Conservation (phyloP, 768 basidiomycete species). For the Fomitopsis pulvina region DNA sequence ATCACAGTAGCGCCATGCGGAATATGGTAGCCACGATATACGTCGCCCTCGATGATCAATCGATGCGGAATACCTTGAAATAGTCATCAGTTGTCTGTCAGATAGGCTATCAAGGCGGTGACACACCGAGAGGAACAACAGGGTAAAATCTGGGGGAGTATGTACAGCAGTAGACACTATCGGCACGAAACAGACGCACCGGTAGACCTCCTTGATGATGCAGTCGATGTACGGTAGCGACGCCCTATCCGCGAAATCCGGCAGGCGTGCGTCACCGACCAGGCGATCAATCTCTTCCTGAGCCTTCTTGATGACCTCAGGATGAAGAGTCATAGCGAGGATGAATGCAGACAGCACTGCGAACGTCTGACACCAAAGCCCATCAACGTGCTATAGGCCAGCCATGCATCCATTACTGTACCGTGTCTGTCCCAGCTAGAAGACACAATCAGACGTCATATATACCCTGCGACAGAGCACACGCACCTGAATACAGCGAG, state of each 20-base stretch:
- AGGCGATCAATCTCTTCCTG: conserved; percentile 39
- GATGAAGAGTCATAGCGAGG: conserved; percentile 33
- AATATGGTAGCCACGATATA: conserved; percentile 22
- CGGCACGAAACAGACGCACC: no score
- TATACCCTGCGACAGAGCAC: no score
- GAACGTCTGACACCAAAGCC: conserved; percentile 25
- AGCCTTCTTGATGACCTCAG: conserved; percentile 31
- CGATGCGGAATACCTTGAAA: conserved; percentile 18
- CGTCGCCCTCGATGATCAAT: conserved; percentile 16
- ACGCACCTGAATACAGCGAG: conserved; percentile 6
- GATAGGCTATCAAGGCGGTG: not conserved
- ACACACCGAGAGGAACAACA: not conserved
- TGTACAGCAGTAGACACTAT: not conserved
- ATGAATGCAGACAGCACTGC: conserved; percentile 33
- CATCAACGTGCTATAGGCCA: not conserved
- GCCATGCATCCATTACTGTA: not conserved
- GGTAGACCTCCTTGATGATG: conserved; percentile 29
- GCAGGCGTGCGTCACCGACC: conserved; percentile 34
- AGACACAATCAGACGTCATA: not conserved
- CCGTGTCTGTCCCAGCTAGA: conserved; percentile 17
- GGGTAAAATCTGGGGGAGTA: conserved; percentile 11
- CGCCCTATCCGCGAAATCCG: conserved; percentile 31
- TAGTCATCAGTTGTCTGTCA: no score
- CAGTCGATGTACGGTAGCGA: conserved; percentile 36
- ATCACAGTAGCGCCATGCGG: conserved; percentile 21